These are phyloP conservation scores for Talaromyces sp. DNA, from an alignment of 2,329 filamentous ascomycete species.

Conservation along the genomic window DNA sequence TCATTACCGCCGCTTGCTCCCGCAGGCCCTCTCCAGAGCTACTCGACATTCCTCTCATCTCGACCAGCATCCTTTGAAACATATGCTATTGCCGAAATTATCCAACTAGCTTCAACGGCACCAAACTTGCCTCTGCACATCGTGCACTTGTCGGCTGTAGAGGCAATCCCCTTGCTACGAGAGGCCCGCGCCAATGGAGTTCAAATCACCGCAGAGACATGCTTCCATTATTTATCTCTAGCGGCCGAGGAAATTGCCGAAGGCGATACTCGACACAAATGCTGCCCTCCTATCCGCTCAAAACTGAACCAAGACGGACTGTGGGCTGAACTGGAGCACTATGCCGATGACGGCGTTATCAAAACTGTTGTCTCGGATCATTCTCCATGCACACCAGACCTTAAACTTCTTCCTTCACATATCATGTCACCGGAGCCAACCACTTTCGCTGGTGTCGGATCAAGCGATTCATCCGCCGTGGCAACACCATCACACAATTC, in stretches of 20 bases:
- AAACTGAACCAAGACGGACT: constrained; percentile 76
- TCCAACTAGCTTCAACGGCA: constrained; percentile 73
- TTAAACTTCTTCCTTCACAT: constrained; percentile 76
- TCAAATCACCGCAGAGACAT: constrained; percentile 89
- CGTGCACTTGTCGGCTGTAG: constrained; percentile 83
- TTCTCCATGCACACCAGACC: constrained; percentile 88
- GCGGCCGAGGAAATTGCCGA: constrained; percentile 74
- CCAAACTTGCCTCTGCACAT: constrained; percentile 85
- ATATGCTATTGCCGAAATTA: constrained; percentile 79
- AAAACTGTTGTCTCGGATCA: constrained; percentile 91
- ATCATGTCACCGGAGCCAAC: constrained; percentile 42
- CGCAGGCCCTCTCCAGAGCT: constrained; percentile 66
- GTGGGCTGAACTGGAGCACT: constrained; percentile 68
- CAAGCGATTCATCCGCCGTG: constrained; percentile 17
- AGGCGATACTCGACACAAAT: constrained; percentile 90
- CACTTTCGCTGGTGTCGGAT: constrained; percentile 9
- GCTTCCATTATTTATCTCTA: constrained; percentile 88
- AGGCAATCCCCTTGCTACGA: constrained; percentile 76
- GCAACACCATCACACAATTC: constrained; percentile 7
- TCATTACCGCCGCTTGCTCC: constrained; percentile 66
- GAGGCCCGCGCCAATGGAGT: constrained; percentile 67
- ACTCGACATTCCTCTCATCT: constrained; percentile 87
- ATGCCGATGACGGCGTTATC: constrained; percentile 69
- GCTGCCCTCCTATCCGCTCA: constrained; percentile 84
- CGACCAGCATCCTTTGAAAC: constrained; percentile 87